Evolutionary conservation across 202 grass and related monocot species (phyloP), one percentile per base, ranked within the genome.

Genomic region (Musa balbisiana): DNA sequence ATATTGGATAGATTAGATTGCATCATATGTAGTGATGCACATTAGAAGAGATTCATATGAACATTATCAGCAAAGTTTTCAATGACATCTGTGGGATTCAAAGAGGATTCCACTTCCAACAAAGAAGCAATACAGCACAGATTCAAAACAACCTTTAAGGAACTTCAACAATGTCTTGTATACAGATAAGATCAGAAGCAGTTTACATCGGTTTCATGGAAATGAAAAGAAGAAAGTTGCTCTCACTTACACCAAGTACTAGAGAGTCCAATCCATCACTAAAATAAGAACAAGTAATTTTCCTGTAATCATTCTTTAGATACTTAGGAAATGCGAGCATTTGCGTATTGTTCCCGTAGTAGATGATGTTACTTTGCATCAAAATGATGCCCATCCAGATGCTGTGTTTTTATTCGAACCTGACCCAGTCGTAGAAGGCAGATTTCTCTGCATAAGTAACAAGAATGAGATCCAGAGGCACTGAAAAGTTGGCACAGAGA

Each of bases 321-420:
- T 43, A 69, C 33, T 11, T 64, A 20, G 51, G 51, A 70, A 51
- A 17, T 50, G 15, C 9, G 33, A 49, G 10, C 33, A 51, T 16
- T 62, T 25, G 29, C 25, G 12, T 64, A 64, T 49, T 23, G 16
- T 26, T 52, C 74, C 49, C 60, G 52, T 8, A 17, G 49, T 51
- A 19, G 64, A 49, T 76, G 10, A 22, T 27, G 19, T 43, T 49
- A 3, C 15, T 22, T 29, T 54, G 72, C 77, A 49, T 99, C 82
- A 99, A 88, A 99, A 99, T 80, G 89, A 91, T 10, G 95, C 95
- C 95, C 95, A 99, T 79, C 95, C 95, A 55, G 95, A 87, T 80
- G 91, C 91, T 4, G 95, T 83, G 82, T 77, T 79, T 78, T 99
- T 95, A 62, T 81, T 76, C 82, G 88, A 83, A 62, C 78, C 87